Base-by-base conservation (phyloP, 768 basidiomycete species). In the Pleurotus giganteus region DNA sequence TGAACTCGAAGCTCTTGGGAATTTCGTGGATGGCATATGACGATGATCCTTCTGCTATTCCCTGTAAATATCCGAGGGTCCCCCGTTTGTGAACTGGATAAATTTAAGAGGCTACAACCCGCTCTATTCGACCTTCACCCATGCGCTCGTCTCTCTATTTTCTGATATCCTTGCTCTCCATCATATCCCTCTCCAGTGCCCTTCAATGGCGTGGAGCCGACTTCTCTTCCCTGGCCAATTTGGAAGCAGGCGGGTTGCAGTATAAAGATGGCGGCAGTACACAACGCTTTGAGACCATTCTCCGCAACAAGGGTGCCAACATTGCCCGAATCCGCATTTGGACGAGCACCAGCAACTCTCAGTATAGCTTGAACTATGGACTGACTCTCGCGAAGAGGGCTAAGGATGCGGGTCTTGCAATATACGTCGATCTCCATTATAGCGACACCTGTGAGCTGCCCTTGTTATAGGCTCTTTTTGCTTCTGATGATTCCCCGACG, bases 261-360 rank as follows among this genome's bases (percentile, higher is more conserved):
- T 17, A 58, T 60, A 11, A 68, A 68, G 57, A 51, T 58, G 28
- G 59, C 17, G 49, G 49, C 23, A 51, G 49, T 19, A 28, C 60
- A 6, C 54, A 61, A 44, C 58, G 68, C 1, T 77, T 83, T 55
- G 84, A 86, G 60, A 74, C 69, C 0, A 85, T 86, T 52, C 68
- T 85, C 5, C 65, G 66, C 9, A 74, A 74, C 44, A 78, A 82
- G 56, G 85, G 84, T 28, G 70, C 74, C 42, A 85, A 85, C 57
- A 68, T 83, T 5, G 83, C 80, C 7, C 77, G 85, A 11, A 79
- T 85, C 42, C 72, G 85, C 11, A 66, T 86, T 26, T 86, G 85
- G 85, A 85, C 83, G 0, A 78, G 81, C 57, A 81, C 79, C n/a
- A 73, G 73, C 56, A 72, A 73, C 47, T 62, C 70, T 1, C 64